A percentile compares a stretch with the other conserved stretches of the same genome.
phyloP scores from a whole-genome alignment of 2,329 filamentous ascomycete genomes.

The Setomelanomma holmii region DNA sequence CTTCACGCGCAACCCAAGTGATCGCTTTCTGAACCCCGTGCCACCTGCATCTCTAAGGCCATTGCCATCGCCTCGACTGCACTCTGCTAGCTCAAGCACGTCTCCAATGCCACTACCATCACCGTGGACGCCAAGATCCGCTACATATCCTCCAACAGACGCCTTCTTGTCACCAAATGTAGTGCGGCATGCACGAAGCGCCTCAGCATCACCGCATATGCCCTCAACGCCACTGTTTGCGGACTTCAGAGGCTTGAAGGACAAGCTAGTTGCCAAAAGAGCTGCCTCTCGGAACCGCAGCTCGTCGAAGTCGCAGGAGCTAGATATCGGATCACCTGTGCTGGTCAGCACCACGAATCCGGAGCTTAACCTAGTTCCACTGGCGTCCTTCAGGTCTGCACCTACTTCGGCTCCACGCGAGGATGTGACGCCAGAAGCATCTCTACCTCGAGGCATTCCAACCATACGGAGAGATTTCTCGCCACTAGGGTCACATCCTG shows the following conservation, averaged over 20 bases:
- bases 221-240: constrained; percentile 36
- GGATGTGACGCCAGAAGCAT: constrained; percentile 9
- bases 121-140: constrained; percentile 34
- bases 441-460: constrained; percentile 15
- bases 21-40: constrained; percentile 76
- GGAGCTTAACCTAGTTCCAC: constrained; percentile 34
- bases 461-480: constrained; percentile 32
- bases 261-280: constrained; percentile 38
- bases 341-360: constrained; percentile 43
- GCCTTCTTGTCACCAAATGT: constrained; percentile 31
- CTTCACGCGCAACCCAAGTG: constrained; percentile 78
- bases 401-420: constrained; percentile 23
- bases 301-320: constrained; percentile 30
- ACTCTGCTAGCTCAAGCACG: constrained; percentile 22
- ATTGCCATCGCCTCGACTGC: constrained; percentile 24
- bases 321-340: constrained; percentile 42
- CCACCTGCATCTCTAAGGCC: constrained; percentile 52
- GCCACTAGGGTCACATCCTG: constrained; percentile 43
- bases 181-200: constrained; percentile 37
- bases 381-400: constrained; percentile 40
- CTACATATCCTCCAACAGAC: constrained; percentile 34
- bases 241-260: constrained; percentile 42
- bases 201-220: constrained; percentile 37
- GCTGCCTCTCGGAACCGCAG: constrained; percentile 30
- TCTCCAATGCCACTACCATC: constrained; percentile 28